These are phyloP conservation scores for Lentinula aciculospora DNA, from an alignment of 768 basidiomycete genomes.

Conservation along the genomic window DNA sequence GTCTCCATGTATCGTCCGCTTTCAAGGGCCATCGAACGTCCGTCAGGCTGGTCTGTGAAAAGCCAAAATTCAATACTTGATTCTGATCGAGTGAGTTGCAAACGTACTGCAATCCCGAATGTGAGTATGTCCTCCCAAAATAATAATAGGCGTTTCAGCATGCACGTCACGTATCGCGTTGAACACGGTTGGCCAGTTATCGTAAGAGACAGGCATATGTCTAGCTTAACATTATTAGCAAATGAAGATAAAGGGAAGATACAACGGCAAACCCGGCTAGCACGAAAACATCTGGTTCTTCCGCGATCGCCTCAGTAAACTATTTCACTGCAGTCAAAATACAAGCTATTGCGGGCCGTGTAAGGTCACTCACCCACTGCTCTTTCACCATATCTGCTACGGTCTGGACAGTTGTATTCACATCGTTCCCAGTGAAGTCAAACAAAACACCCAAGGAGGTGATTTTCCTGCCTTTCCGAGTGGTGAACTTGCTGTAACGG, in stretches of 20 bases:
- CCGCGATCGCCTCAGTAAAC: constrained; percentile 74
- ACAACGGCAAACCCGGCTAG: constrained; percentile 48
- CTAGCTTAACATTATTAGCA: constrained; percentile 25
- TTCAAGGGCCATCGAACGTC: constrained; percentile 70
- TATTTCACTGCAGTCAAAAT: neutral
- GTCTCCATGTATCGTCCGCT: constrained; percentile 94
- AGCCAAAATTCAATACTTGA: neutral
- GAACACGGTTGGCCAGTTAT: constrained; percentile 72
- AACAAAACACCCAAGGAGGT: constrained; percentile 79
- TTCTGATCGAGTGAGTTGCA: too few relatives aligned
- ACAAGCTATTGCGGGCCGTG: neutral
- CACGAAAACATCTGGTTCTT: constrained; percentile 80
- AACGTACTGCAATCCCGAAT: constrained; percentile 69
- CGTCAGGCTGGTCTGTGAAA: constrained; percentile 56
- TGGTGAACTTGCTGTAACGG: constrained; percentile 8
- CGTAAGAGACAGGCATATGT: constrained; percentile 76
- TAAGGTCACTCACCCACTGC: constrained; percentile 36
- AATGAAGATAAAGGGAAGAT: neutral
- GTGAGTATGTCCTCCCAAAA: constrained; percentile 81
- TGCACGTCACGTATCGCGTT: constrained; percentile 70
- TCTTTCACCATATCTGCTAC: constrained; percentile 77
- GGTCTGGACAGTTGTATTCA: constrained; percentile 69
- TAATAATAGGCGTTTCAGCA: constrained; percentile 67
- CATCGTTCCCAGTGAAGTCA: constrained; percentile 67
- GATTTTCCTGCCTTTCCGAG: constrained; percentile 54